Evolutionary conservation across 1,139 yeast genomes (phyloP), one percentile per base, ranked within the genome.

Genomic region (Sugiyamaella pinicola): DNA sequence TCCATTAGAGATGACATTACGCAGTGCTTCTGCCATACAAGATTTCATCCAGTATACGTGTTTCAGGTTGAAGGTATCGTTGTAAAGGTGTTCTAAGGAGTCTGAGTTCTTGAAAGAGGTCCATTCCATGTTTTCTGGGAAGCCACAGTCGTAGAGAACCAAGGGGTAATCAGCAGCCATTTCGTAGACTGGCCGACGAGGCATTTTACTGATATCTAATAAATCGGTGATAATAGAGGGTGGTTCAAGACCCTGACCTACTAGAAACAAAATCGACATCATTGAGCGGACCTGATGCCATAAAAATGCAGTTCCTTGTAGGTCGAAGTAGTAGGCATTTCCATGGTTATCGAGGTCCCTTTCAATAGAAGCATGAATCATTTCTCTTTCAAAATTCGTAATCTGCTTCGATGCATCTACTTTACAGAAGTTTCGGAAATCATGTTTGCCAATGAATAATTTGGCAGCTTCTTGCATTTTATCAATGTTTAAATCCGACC

Each of bases 211-310:
- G 1, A 81, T 74, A 63, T 91, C 79, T 53, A 91, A 68, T 56
- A 95, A 72, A 1, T 82, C 78, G 12, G 69, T 68, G 1, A 95
- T 74, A 1, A 90, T 67, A 0, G 70, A 66, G 0, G 88, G 84
- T 0, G 68, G 57, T 69, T 95, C 99, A 26, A 81, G 75, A 15
- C 75, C 75, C 68, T 90, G 96, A 0, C 96, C 99, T 4, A 91
- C 82, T 22, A 85, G 70, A 52, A 95, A 81, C 51, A 95, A 69
- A 6, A 87, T 76, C 0, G 96, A 96, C 72, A 90, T 81, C 96
- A 95, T 93, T 61, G 96, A 90, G 50, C 99, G 79, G 19, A 95
- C 99, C 69, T 95, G 99, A 67, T 95, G 98, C 99, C 99, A 95
- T 55, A 95, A 73, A 62, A 95, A 95, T 6, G 99, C 99, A 1